Conservation (phyloP, 2,329 filamentous ascomycete genomes). For the Diaporthe aspalathi region DNA sequence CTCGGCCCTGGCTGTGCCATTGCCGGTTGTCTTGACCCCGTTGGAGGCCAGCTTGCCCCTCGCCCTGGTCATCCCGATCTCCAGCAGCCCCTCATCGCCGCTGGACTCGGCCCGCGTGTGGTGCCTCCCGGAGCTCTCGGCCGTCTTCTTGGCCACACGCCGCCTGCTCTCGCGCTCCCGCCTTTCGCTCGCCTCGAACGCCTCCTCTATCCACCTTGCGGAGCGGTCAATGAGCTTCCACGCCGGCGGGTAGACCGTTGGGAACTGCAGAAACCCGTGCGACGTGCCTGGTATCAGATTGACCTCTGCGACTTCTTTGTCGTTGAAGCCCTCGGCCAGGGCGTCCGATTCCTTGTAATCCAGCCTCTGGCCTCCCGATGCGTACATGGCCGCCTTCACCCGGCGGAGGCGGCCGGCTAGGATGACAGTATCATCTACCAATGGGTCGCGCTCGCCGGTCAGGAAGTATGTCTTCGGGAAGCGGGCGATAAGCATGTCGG, state of each 20-base stretch:
- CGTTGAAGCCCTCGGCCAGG: conserved; percentile 69
- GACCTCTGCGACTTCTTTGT: conserved; percentile 83
- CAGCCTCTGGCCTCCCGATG: conserved; percentile 64
- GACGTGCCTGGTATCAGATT: conserved; percentile 87
- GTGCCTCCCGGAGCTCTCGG: conserved; percentile 53
- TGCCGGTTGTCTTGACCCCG: conserved; percentile 40
- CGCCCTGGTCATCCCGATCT: conserved; percentile 79
- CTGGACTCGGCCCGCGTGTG: conserved; percentile 69
- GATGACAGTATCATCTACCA: conserved; percentile 97
- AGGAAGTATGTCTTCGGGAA: conserved; percentile 96
- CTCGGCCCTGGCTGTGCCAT: conserved; percentile 43
- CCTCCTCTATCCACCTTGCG: conserved; percentile 82
- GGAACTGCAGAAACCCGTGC: conserved; percentile 95
- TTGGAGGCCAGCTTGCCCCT: conserved; percentile 41
- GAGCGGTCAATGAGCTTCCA: conserved; percentile 88
- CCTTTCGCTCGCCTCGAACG: conserved; percentile 70
- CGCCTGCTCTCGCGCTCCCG: conserved; percentile 49
- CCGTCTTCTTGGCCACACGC: conserved; percentile 37
- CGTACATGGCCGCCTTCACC: conserved; percentile 71
- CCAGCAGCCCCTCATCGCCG: conserved; percentile 86
- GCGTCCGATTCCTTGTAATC: conserved; percentile 59
- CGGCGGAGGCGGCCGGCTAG: conserved; percentile 90
- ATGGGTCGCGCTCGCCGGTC: conserved; percentile 92
- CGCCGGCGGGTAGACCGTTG: conserved; percentile 85
- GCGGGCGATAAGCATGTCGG: conserved; percentile 81